These are phyloP conservation scores for Podospora pseudopauciseta DNA, from an alignment of 495 filamentous ascomycete genomes.

Conservation along the genomic window DNA sequence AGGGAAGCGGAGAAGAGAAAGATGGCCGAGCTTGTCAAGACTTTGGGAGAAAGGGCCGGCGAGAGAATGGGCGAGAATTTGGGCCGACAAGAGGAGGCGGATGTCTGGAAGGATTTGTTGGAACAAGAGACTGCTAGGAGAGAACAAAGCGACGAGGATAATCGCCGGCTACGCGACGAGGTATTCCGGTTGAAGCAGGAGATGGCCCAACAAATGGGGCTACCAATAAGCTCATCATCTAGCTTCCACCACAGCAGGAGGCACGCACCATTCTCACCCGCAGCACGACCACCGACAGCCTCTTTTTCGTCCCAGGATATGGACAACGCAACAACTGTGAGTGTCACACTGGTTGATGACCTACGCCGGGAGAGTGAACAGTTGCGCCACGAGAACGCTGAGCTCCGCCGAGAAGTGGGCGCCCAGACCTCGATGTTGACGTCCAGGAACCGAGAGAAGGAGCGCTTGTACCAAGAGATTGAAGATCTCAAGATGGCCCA, in stretches of 20 bases:
- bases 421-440: slow-evolving; percentile 98
- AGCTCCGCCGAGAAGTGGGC: slow-evolving; percentile 84
- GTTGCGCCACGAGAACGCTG: slow-evolving; percentile 86
- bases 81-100: slow-evolving; percentile 79
- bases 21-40: slow-evolving; percentile 72
- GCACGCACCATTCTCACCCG: slow-evolving; percentile 50
- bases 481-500: slow-evolving; percentile 90
- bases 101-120: slow-evolving; percentile 94
- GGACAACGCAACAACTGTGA: slow-evolving; percentile 50
- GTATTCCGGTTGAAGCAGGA: slow-evolving; percentile 70
- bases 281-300: slow-evolving; percentile 55
- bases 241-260: neutral
- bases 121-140: slow-evolving; percentile 86
- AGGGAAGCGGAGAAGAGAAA: slow-evolving; percentile 78
- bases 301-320: slow-evolving; percentile 53
- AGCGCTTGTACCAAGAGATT: slow-evolving; percentile 92
- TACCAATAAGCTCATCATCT: neutral
- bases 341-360: slow-evolving; percentile 65
- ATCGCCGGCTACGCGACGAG: slow-evolving; percentile 79
- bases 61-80: slow-evolving; percentile 58
- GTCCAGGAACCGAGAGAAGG: slow-evolving; percentile 89
- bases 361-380: slow-evolving; percentile 64
- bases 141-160: slow-evolving; percentile 88
- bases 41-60: slow-evolving; percentile 60
- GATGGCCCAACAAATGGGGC: slow-evolving; percentile 32